A percentile compares a stretch with the other conserved stretches of the same genome.
Conservation (phyloP, 139 green algal genomes). For the Chlamydomonas sphaeroides region DNA sequence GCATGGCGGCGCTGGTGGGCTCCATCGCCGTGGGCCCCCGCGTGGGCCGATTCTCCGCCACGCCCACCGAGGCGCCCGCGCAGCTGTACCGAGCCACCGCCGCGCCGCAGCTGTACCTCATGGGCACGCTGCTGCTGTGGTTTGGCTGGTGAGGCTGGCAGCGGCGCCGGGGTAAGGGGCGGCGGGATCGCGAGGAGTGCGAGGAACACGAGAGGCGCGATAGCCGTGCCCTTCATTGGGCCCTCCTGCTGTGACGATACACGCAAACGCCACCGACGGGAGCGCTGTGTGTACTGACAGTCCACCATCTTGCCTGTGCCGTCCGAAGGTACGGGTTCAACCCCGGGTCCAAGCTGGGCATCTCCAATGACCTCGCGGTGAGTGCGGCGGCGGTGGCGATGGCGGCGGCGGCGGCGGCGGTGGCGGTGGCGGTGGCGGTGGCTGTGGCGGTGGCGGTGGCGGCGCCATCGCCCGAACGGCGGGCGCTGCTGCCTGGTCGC, state of each 20-base stretch:
- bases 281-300: not conserved
- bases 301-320: not conserved
- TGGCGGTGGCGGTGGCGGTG: no score
- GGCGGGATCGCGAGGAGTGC: no score
- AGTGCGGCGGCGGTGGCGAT: not conserved
- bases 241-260: no score
- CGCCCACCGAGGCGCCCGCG: not conserved
- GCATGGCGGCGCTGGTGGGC: constrained; percentile 81
- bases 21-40: constrained; percentile 85
- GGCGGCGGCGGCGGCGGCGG: no score
- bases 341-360: constrained; percentile 64
- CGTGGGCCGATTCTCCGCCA: constrained; percentile 83
- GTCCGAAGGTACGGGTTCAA: constrained; percentile 57
- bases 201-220: no score
- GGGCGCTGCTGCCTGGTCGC: no score
- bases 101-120: constrained; percentile 51
- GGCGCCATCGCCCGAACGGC: no score
- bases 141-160: no score
- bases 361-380: constrained; percentile 38
- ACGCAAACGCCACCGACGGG: no score
- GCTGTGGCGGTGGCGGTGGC: no score
- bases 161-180: no score
- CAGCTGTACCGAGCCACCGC: constrained; percentile 14
- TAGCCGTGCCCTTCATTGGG: no score
- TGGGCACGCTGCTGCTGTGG: constrained; percentile 79